Conservation (phyloP, 768 basidiomycete species). For the Pulveroboletus sp. region DNA sequence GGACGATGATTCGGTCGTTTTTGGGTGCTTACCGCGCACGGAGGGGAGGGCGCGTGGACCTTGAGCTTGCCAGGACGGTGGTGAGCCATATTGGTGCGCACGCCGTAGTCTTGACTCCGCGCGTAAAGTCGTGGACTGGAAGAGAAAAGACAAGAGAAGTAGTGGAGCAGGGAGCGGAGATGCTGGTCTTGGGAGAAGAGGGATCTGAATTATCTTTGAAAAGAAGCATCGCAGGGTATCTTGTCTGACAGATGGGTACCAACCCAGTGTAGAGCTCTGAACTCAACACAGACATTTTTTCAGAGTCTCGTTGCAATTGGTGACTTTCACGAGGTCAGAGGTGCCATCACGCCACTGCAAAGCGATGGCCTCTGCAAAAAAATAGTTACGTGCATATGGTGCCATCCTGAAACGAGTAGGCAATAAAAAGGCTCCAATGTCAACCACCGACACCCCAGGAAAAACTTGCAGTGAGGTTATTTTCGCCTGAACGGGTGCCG, state of each 20-base stretch:
- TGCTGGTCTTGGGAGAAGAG: conserved; percentile 36
- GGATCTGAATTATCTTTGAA: conserved; percentile 26
- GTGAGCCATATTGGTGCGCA: conserved; percentile 55
- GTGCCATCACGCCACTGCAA: too few relatives aligned
- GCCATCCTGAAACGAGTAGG: too few relatives aligned
- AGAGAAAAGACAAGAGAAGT: conserved; percentile 46
- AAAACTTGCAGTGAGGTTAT: too few relatives aligned
- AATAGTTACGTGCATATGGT: too few relatives aligned
- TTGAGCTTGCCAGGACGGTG: conserved; percentile 34
- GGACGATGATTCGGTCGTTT: conserved; percentile 42
- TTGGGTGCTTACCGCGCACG: conserved; percentile 41
- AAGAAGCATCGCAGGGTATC: conserved; percentile 29
- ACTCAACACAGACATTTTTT: too few relatives aligned
- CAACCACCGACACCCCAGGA: too few relatives aligned
- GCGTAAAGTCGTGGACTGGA: conserved; percentile 45
- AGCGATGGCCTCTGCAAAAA: too few relatives aligned
- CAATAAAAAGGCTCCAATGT: too few relatives aligned
- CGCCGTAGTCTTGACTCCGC: conserved; percentile 48
- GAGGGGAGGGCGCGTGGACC: conserved; percentile 15
- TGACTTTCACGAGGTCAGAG: too few relatives aligned
- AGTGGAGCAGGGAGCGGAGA: conserved; percentile 48
- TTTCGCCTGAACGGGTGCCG: too few relatives aligned
- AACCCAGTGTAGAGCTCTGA: too few relatives aligned
- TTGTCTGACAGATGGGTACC: conserved; percentile 19
- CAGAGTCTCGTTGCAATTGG: too few relatives aligned